Base-by-base conservation (phyloP, 2,329 filamentous ascomycete genomes). In the Ceratocystis papillata region DNA sequence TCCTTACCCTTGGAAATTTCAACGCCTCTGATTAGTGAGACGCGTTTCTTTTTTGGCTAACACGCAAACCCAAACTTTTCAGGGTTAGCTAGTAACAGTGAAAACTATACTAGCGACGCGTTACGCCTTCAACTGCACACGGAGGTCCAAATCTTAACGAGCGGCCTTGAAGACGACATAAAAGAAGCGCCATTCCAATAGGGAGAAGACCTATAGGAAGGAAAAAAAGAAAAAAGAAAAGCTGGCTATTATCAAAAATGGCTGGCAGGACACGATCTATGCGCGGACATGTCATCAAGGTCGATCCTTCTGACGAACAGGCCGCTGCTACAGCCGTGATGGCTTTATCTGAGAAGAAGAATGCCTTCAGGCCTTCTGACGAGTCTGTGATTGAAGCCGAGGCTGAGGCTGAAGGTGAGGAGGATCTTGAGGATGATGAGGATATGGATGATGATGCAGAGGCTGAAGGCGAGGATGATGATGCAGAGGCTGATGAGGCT, bases 261-360 rank as follows among this genome's bases (percentile, higher is more conserved):
- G 63, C 59, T 63, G 66, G 66, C 20, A 63, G 66, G 63, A 67
- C 66, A 67, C 66, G 66, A 37, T 50, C 66, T 37, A 65, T 46
- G 28, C 63, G 66, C 8, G 66, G 66, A n/a, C 65, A 67, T 46
- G 33, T 60, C 22, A 46, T 28, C 17, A 44, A 30, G 6, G 53
- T 44, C 8, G 66, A 67, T 17, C 61, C 28, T 25, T 65, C 57
- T 10, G 66, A 67, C 22, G 66, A 67, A 28, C 66, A 67, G 57
- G 63, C 66, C 17, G 66, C 66, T 30, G 66, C 66, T 28, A 67
- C 66, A 45, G 66, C 66, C 37, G 66, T 67, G 5, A 67, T 67
- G 66, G 46, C 66, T 33, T 50, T 67, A 15, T 67, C 66, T 22
- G 66, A 67, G 44, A 65, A 63, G 59, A 65, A 63, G 61, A 41